Evolutionary conservation across 306 rosid species (phyloP), one percentile per base, ranked within the genome.

Genomic region (Trichosanthes truncata): DNA sequence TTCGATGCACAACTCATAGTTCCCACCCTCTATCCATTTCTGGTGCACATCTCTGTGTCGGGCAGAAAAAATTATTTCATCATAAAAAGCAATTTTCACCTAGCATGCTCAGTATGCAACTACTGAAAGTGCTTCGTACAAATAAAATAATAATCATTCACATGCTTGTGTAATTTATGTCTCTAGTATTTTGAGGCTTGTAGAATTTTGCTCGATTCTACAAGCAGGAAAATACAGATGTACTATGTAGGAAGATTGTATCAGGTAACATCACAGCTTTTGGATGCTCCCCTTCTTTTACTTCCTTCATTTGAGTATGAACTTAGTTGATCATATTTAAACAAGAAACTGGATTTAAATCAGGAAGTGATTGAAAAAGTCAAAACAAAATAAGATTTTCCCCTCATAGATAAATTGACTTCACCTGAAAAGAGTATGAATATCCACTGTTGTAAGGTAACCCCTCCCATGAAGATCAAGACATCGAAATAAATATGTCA

Each of bases 381-480:
- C 18, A 2, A 29, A 56, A 55, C 65, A 76, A 69, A 59, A 38
- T 14, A 10, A 31, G 67, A 33, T 56, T 11, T 13, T 3, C 38
- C 38, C 82, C 36, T 15, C 4, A 6, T 10, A 20, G 62, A 6
- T 25, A 45, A 14, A 51, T 72, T 48, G n/a, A 71, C 4, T 21
- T 40, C 83, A 96, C 99, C 98, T 93, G 92, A 96, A 96, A 76
- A 93, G 99, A 77, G 99, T 87, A 67, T 96, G 99, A 84, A 93
- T 93, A 79, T 96, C 99, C 29, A 93, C 98, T 6, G 98, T 93
- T 43, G 99, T 90, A 74, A 96, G 98, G 88, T 63, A 86, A 73
- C 99, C 98, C 84, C 96, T 90, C 46, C 97, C 99, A 13, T 96
- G 87, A 84, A 96, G 99, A 90, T 96, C 99, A 83, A 96, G 99